Evolutionary conservation across 129 eudicot genomes (phyloP).

Genomic region (Silybum marianum): DNA sequence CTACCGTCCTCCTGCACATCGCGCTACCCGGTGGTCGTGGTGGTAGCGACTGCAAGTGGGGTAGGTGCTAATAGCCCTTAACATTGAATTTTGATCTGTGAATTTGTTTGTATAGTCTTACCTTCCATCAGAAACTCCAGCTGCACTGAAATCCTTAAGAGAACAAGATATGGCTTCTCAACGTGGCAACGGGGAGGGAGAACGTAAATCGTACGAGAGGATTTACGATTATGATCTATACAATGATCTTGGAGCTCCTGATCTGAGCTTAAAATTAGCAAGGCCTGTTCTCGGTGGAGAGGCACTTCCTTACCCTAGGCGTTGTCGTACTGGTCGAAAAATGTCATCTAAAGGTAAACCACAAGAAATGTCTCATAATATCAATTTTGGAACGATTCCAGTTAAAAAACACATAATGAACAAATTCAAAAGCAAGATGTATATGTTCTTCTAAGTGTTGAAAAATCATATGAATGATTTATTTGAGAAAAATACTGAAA

Average conservation of each 20-base stretch:
- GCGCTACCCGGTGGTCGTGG: neutral
- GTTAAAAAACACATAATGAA: neutral
- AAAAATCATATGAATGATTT: neutral
- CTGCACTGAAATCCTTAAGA: constrained; percentile 40
- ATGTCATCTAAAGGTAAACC: constrained; percentile 21
- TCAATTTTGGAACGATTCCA: neutral
- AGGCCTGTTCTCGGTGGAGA: constrained; percentile 73
- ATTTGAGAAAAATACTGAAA: neutral
- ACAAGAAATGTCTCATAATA: neutral
- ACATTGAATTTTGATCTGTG: neutral
- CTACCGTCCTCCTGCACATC: too few relatives aligned
- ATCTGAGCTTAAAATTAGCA: constrained; percentile 27
- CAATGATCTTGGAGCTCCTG: constrained; percentile 70
- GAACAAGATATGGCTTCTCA: constrained; percentile 45
- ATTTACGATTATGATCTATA: constrained; percentile 67
- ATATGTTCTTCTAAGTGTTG: neutral
- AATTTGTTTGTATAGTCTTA: constrained; percentile 41
- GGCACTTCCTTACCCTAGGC: constrained; percentile 64
- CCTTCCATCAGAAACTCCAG: constrained; percentile 58
- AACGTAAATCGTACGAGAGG: constrained; percentile 46
- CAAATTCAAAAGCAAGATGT: neutral
- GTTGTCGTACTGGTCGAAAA: constrained; percentile 72
- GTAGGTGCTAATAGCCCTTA: neutral
- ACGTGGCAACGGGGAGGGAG: constrained; percentile 59
- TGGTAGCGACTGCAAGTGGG: neutral